Conservation (phyloP, 306 rosid species). For the Carpinus fangiana region DNA sequence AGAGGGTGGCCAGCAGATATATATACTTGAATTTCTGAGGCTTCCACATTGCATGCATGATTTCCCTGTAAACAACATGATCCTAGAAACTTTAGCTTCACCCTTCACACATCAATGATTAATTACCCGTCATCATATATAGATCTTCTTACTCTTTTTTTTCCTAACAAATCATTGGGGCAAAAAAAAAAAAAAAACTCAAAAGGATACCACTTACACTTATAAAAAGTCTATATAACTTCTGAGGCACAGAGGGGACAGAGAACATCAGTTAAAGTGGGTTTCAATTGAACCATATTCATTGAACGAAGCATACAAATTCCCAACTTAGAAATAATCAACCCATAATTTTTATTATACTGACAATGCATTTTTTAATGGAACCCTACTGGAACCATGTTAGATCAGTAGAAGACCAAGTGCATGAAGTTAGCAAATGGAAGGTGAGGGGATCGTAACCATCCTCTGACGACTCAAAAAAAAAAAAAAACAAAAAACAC, state of each 20-base stretch:
- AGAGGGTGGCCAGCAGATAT: constrained; percentile 75
- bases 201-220: neutral
- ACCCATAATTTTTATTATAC: neutral
- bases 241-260: no score
- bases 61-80: constrained; percentile 61
- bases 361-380: neutral
- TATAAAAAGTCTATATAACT: neutral
- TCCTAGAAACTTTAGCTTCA: constrained; percentile 26
- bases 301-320: neutral
- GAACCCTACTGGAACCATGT: neutral
- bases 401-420: constrained; percentile 1
- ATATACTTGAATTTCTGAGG: constrained; percentile 87
- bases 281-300: neutral
- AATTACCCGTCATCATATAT: neutral
- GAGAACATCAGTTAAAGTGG: neutral
- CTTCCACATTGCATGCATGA: constrained; percentile 99
- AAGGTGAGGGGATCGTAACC: no score
- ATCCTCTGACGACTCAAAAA: no score
- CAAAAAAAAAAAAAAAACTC: no score
- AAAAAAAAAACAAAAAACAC: no score
- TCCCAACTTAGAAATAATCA: neutral
- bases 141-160: neutral
- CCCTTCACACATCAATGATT: neutral
- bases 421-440: neutral
- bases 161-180: no score